phyloP scores from a whole-genome alignment of 2,329 filamentous ascomycete genomes.

The Alternaria sp. region DNA sequence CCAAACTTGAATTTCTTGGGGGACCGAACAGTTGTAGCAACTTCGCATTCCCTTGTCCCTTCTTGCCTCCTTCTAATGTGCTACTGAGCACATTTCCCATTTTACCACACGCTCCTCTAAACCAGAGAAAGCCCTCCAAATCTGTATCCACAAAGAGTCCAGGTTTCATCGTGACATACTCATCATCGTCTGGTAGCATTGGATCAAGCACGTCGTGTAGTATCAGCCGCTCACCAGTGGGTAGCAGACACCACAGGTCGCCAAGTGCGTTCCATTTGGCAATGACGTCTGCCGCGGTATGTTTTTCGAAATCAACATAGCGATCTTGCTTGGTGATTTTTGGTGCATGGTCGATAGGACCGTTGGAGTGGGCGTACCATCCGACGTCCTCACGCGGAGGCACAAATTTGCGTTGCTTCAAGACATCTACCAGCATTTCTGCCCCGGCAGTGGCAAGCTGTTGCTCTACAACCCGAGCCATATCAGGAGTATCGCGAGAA shows the following conservation, averaged over 20 bases:
- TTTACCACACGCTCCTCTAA: constrained; percentile 10
- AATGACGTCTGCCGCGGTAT: constrained; percentile 64
- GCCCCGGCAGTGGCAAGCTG: constrained; percentile 71
- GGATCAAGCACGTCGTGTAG: constrained; percentile 26
- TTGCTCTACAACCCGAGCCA: constrained; percentile 60
- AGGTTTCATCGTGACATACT: background rate
- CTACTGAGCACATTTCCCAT: background rate
- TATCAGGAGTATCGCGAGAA: constrained; percentile 54
- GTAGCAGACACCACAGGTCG: constrained; percentile 67
- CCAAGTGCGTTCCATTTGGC: constrained; percentile 69
- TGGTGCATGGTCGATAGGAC: constrained; percentile 64
- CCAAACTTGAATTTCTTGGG: background rate
- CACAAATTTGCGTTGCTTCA: constrained; percentile 71
- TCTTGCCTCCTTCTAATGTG: constrained; percentile 14
- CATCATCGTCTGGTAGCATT: background rate
- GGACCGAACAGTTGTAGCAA: constrained; percentile 6
- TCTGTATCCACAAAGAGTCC: constrained; percentile 14
- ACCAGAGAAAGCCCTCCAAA: background rate
- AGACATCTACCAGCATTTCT: constrained; percentile 71
- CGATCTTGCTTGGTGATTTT: constrained; percentile 75
- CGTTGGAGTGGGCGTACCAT: constrained; percentile 35
- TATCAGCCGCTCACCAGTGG: constrained; percentile 41
- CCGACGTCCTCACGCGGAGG: constrained; percentile 62
- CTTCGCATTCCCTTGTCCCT: constrained; percentile 11
- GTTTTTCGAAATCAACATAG: constrained; percentile 68